These are phyloP conservation scores for Mucuna pruriens DNA, from an alignment of 306 rosid species.

Conservation along the genomic window DNA sequence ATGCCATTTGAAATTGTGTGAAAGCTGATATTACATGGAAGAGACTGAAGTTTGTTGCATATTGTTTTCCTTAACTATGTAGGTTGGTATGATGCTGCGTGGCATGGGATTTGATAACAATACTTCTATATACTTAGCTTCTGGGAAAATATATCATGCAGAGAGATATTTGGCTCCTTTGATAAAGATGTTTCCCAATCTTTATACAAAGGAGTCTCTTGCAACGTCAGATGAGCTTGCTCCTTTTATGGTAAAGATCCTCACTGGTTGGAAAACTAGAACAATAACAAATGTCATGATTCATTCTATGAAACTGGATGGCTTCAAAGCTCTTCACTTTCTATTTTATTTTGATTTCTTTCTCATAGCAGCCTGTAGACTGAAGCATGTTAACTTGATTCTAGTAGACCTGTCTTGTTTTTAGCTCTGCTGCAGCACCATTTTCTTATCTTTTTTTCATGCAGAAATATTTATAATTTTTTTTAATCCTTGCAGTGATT, in stretches of 20 bases:
- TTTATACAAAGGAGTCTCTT: slow-evolving; percentile 90
- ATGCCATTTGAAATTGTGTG: slow-evolving; percentile 18
- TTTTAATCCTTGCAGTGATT: slow-evolving; percentile 19
- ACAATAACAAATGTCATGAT: slow-evolving; percentile 24
- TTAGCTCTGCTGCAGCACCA: slow-evolving; percentile 12
- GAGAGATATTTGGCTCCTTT: slow-evolving; percentile 85
- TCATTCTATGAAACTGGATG: slow-evolving; percentile 17
- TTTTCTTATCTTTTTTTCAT: slow-evolving; percentile 23
- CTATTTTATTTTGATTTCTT: slow-evolving; percentile 20
- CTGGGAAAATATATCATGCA: slow-evolving; percentile 80
- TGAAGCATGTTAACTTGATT: slow-evolving; percentile 24
- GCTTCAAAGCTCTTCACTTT: slow-evolving; percentile 14
- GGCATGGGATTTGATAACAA: slow-evolving; percentile 92
- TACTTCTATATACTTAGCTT: slow-evolving; percentile 86
- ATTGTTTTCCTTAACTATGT: slow-evolving; percentile 44
- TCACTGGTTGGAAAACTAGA: background rate
- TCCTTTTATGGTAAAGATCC: slow-evolving; percentile 71
- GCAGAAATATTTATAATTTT: background rate
- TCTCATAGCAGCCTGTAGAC: background rate
- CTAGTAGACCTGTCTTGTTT: slow-evolving; percentile 4
- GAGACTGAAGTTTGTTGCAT: slow-evolving; percentile 40
- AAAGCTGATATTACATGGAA: slow-evolving; percentile 20
- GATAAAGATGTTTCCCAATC: slow-evolving; percentile 78
- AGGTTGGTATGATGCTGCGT: slow-evolving; percentile 96
- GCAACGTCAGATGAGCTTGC: slow-evolving; percentile 83